Evolutionary conservation across 2,329 filamentous ascomycete species (phyloP), one percentile per base, ranked within the genome.

Genomic region (Dactylellina parvicollis): DNA sequence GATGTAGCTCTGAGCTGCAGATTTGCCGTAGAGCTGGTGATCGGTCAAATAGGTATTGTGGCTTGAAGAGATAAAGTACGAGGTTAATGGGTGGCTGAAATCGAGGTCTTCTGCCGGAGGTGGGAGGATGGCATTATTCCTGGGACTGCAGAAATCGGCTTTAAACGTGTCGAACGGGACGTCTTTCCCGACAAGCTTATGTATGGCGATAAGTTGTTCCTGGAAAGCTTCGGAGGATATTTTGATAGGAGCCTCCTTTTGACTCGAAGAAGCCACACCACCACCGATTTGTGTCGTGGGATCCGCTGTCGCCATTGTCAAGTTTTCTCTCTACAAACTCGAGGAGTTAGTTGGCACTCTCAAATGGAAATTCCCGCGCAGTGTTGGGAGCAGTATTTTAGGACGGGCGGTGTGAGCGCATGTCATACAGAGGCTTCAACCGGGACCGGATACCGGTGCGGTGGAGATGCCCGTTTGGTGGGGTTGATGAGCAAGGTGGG

Each of bases 31-130:
- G 1, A 91, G 85, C 80, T 91, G 89, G 79, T 91, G 87, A 0
- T 88, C 89, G 77, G 88, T 82, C 24, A 91, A 82, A 77, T 91
- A 91, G 0, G 89, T 91, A 80, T 91, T 91, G 81, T 91, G 89
- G 75, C 87, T 89, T 2, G 88, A 90, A 80, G 87, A 89, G 80
- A 91, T 86, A 77, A 88, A 91, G 80, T 91, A 91, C 75, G 90
- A 87, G 1, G 88, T 85, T 20, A 91, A 80, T 0, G 88, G 85
- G 75, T 87, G 82, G 26, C 34, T 72, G 24, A 72, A 40, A 9
- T 84, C 86, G 65, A 86, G 82, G 77, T 89, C 86, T 7, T 84
- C 83, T 10, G 69, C 54, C 20, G 75, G 73, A 0, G 76, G 76
- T 2, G 76, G 71, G 2, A 74, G 66, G 18, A 77, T 57, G 5